phyloP scores from a whole-genome alignment of 805 yeast genomes.

The Wickerhamomyces rabaulensis region DNA sequence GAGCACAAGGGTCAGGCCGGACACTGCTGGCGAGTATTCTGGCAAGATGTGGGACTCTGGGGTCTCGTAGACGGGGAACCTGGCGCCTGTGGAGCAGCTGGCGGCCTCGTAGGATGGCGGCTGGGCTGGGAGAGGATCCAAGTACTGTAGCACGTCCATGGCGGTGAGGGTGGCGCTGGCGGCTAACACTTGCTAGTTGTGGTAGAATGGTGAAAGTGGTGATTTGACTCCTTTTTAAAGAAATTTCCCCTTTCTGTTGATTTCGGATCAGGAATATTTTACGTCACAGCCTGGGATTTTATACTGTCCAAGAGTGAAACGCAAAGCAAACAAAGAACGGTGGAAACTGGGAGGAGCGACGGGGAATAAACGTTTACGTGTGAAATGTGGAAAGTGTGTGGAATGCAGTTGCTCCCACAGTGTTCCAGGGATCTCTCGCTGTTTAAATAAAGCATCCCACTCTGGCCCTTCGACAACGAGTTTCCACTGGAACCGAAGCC shows the following conservation, averaged over 20 bases:
- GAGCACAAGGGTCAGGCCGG: constrained; percentile 48
- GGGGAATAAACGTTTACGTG: no score
- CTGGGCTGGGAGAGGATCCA: constrained; percentile 11
- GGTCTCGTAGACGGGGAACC: constrained; percentile 32
- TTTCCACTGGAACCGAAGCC: no score
- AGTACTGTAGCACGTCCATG: constrained; percentile 15
- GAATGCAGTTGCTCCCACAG: no score
- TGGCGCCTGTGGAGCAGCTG: constrained; percentile 8
- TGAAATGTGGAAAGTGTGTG: no score
- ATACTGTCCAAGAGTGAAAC: no score
- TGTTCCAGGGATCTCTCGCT: no score
- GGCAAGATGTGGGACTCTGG: constrained; percentile 42
- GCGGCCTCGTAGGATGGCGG: constrained; percentile 11
- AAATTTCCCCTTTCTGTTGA: background rate
- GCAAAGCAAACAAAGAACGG: no score
- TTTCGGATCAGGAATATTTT: background rate
- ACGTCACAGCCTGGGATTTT: background rate
- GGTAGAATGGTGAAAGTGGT: background rate
- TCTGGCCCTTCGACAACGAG: no score
- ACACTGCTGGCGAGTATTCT: constrained; percentile 57
- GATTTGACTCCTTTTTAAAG: background rate
- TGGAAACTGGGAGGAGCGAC: no score
- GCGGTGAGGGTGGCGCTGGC: background rate
- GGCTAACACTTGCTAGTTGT: background rate
- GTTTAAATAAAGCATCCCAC: no score